Evolutionary conservation across 2,329 filamentous ascomycete genomes (phyloP), one percentile per base, ranked within the genome.

Genomic region (Fusarium concolor): DNA sequence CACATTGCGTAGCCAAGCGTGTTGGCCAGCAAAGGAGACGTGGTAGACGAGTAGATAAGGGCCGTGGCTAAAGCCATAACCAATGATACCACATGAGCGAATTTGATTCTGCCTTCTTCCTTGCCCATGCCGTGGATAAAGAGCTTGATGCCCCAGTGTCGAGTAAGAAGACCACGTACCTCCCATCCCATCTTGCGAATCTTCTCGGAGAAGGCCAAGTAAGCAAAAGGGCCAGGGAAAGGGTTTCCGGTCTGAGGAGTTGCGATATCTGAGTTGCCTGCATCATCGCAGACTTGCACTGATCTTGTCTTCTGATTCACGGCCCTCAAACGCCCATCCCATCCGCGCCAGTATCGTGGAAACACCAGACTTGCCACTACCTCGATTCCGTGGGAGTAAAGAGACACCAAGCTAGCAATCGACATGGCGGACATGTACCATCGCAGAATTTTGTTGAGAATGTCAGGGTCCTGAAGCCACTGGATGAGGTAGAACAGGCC

Each of bases 401-500:
- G 84, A 42, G 89, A 89, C 10, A 89, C 84, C 17, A 96, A 85
- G 63, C 92, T 93, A 65, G 92, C 90, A n/a, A 96, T 79, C 0
- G 92, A 93, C 75, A 95, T 89, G 59, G 88, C 78, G 5, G 92
- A 92, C 79, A 97, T 94, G 82, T 98, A 97, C 74, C 86, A 89
- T 38, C 92, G 90, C 22, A 98, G 82, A 38, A 96, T 86, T 78
- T 90, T 92, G 81, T 95, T 97, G 73, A 98, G 80, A 22, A 96
- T 82, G 12, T 89, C 84, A 1, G 94, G 90, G 74, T 97, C 92
- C 68, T 95, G 85, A 56, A 97, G 87, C 86, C 91, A 96, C 77
- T 96, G 93, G 76, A 98, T 93, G 62, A 97, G 83, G 72, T 94
- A 90, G 81, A 98, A 98, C 14, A 98, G 84, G 7, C 89, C 89